Evolutionary conservation across 179 eudicot species (phyloP).

Genomic region (Carnegiea gigantea): DNA sequence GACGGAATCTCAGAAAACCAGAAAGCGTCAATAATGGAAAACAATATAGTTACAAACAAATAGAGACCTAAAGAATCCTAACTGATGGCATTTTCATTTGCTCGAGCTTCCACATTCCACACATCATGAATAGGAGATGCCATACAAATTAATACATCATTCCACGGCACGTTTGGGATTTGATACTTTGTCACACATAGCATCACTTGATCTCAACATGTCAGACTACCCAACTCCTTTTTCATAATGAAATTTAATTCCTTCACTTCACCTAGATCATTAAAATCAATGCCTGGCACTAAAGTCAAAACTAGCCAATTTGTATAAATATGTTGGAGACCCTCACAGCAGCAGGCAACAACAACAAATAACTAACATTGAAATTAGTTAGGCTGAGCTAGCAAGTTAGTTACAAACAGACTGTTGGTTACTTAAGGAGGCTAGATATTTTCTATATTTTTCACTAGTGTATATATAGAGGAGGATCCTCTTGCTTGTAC

Average conservation of each 20-base stretch:
- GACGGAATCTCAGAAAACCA: background rate
- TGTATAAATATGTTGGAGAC: background rate
- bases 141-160: background rate
- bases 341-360: too few species aligned
- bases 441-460: too few species aligned
- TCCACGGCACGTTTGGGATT: background rate
- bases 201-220: background rate
- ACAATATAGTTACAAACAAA: background rate
- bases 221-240: background rate
- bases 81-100: background rate
- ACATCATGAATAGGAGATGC: background rate
- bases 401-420: too few species aligned
- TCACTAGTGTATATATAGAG: too few species aligned
- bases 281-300: background rate
- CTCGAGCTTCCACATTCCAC: background rate
- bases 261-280: background rate
- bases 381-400: too few species aligned
- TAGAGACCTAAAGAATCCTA: background rate
- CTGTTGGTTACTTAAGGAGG: too few species aligned
- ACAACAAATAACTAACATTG: too few species aligned
- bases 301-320: background rate
- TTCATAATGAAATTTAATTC: conserved; percentile 12
- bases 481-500: too few species aligned
- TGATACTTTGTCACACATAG: background rate
- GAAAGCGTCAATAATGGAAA: background rate